phyloP scores from a whole-genome alignment of 257 asterid species.

The Capsicum rhomboideum region DNA sequence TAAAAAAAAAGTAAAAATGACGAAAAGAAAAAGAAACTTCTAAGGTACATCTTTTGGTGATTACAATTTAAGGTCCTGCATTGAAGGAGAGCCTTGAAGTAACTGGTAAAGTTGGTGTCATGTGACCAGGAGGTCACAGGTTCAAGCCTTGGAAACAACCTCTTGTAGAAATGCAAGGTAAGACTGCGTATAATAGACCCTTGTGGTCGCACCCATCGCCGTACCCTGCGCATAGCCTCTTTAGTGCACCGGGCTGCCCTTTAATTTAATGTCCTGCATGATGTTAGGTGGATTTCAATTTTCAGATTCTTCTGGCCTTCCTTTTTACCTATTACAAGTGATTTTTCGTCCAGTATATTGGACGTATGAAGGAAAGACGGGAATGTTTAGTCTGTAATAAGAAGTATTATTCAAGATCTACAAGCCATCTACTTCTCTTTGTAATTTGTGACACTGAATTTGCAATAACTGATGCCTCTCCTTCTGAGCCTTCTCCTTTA shows the following conservation, averaged over 20 bases:
- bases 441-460: background rate
- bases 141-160: too few species aligned
- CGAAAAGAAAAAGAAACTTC: background rate
- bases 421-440: background rate
- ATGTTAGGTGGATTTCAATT: background rate
- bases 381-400: background rate
- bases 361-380: background rate
- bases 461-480: background rate
- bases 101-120: too few species aligned
- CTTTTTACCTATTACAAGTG: background rate
- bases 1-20: background rate
- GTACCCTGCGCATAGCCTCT: too few species aligned
- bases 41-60: background rate
- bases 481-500: background rate
- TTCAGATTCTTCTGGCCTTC: background rate
- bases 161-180: too few species aligned
- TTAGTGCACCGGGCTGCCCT: too few species aligned
- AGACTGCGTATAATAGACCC: too few species aligned
- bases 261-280: background rate
- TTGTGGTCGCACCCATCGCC: too few species aligned
- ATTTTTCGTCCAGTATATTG: background rate
- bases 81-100: too few species aligned
- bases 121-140: too few species aligned
- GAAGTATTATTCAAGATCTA: background rate
- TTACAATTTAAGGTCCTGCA: background rate